Conservation (phyloP, 768 basidiomycete genomes). For the Boletus insuetus region DNA sequence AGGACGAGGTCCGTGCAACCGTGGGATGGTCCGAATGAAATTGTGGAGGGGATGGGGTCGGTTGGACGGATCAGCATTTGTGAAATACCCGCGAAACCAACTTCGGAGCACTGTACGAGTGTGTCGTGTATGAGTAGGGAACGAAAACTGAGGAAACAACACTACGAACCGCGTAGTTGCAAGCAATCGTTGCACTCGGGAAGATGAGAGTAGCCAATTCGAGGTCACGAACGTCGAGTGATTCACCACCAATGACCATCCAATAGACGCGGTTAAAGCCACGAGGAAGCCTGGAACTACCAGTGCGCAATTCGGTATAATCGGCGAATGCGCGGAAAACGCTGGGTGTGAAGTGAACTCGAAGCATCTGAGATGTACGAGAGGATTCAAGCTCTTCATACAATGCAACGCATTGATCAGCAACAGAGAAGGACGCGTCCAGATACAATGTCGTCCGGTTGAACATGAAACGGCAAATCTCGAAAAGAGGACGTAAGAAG, state of each 20-base stretch:
- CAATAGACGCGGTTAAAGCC: slow-evolving; percentile 17
- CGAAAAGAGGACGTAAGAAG: slow-evolving; percentile 15
- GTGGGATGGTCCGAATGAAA: slow-evolving; percentile 10
- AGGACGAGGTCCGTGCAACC: slow-evolving; percentile 13
- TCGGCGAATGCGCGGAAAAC: slow-evolving; percentile 16
- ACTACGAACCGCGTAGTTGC: slow-evolving; percentile 14
- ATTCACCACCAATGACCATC: slow-evolving; percentile 17
- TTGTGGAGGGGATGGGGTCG: slow-evolving; percentile 8
- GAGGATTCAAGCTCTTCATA: slow-evolving; percentile 12
- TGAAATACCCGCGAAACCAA: slow-evolving; percentile 15
- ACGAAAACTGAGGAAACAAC: not conserved
- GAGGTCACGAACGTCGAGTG: slow-evolving; percentile 7
- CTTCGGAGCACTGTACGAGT: slow-evolving; percentile 11
- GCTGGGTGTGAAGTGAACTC: slow-evolving; percentile 15
- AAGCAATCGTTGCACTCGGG: slow-evolving; percentile 11
- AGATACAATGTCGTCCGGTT: slow-evolving; percentile 13
- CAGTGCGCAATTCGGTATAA: slow-evolving; percentile 7
- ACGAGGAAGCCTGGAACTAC: slow-evolving; percentile 11
- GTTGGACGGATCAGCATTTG: slow-evolving; percentile 14
- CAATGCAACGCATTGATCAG: slow-evolving; percentile 7
- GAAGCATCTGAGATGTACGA: slow-evolving; percentile 12
- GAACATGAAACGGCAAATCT: slow-evolving; percentile 20
- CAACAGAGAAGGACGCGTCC: slow-evolving; percentile 8
- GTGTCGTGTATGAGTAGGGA: not conserved
- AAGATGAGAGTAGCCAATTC: slow-evolving; percentile 12